Evolutionary conservation across 768 basidiomycete genomes (phyloP).

Genomic region (Suillus fuscotomentosus): DNA sequence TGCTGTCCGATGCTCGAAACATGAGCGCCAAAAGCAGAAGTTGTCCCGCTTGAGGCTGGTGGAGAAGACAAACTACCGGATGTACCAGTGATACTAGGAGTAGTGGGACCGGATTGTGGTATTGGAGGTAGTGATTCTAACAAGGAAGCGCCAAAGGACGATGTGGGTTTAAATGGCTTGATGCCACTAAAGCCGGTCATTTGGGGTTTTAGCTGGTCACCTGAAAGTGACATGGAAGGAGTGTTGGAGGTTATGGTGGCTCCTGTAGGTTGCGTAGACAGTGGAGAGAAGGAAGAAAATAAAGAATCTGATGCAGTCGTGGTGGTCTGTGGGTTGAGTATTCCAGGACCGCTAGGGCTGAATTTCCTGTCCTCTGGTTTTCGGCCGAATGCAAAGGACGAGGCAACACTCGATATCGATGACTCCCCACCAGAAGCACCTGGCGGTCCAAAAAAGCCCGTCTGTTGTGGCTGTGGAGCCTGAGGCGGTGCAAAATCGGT

Average conservation of each 20-base stretch:
- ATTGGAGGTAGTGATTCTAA: constrained; percentile 75
- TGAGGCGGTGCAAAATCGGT: constrained; percentile 27
- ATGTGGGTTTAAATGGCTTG: constrained; percentile 82
- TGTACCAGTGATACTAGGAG: constrained; percentile 35
- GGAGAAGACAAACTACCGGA: constrained; percentile 16
- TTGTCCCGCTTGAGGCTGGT: constrained; percentile 22
- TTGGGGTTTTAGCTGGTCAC: constrained; percentile 39
- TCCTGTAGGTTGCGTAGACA: constrained; percentile 54
- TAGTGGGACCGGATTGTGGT: constrained; percentile 52
- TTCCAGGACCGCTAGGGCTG: constrained; percentile 13
- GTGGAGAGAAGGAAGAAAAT: constrained; percentile 38
- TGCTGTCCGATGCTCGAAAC: constrained; percentile 15
- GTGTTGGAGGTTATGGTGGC: constrained; percentile 32
- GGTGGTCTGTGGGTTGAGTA: constrained; percentile 31
- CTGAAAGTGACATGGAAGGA: constrained; percentile 27
- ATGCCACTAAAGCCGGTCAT: constrained; percentile 55
- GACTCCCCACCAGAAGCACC: constrained; percentile 33
- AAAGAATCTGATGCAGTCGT: constrained; percentile 44
- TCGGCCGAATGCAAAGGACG: constrained; percentile 57
- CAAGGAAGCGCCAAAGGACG: constrained; percentile 75
- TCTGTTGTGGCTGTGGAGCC: constrained; percentile 27
- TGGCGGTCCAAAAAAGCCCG: constrained; percentile 28
- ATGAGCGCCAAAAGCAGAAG: constrained; percentile 10
- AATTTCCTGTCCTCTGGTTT: constrained; percentile 28
- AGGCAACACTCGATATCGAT: constrained; percentile 68